Percentiles rank a stretch among this genome's conserved stretches.
Evolutionary conservation across 257 asterid genomes (phyloP).

Genomic region (Apocynum venetum): DNA sequence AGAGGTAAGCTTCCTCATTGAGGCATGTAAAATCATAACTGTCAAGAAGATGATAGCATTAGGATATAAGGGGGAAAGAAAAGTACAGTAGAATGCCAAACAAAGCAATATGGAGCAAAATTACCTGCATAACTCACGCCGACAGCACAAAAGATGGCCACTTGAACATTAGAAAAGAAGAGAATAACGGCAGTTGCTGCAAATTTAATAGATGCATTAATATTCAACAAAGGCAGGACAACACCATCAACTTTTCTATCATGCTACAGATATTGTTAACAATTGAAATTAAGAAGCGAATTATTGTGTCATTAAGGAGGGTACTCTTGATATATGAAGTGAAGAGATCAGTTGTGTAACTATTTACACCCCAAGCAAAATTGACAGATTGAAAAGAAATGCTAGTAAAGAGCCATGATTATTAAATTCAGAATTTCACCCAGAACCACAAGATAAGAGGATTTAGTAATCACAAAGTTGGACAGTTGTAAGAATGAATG

Average conservation of each 20-base stretch:
- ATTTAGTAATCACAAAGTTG: background rate
- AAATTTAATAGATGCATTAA: conserved; percentile 21
- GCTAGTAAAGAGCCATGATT: background rate
- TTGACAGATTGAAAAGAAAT: background rate
- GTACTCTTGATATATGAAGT: background rate
- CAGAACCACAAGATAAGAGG: background rate
- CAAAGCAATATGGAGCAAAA: background rate
- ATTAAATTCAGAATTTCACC: background rate
- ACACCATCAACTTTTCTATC: background rate
- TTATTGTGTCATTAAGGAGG: background rate
- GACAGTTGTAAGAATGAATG: background rate
- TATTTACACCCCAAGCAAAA: background rate
- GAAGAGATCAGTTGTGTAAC: background rate
- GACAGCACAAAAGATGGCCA: conserved; percentile 58
- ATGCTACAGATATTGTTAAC: background rate
- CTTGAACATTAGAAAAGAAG: conserved; percentile 57
- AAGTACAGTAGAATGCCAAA: background rate
- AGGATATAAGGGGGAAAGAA: background rate
- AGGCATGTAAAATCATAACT: conserved; percentile 81
- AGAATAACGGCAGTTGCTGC: conserved; percentile 73
- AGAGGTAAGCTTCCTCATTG: conserved; percentile 75
- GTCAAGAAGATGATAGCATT: conserved; percentile 20
- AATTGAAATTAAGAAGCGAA: background rate
- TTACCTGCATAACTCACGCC: conserved; percentile 79
- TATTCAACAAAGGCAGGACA: conserved; percentile 3